Evolutionary conservation across 1,284 basidiomycete species (phyloP), one percentile per base, ranked within the genome.

Genomic region (Apiotrichum sp.): DNA sequence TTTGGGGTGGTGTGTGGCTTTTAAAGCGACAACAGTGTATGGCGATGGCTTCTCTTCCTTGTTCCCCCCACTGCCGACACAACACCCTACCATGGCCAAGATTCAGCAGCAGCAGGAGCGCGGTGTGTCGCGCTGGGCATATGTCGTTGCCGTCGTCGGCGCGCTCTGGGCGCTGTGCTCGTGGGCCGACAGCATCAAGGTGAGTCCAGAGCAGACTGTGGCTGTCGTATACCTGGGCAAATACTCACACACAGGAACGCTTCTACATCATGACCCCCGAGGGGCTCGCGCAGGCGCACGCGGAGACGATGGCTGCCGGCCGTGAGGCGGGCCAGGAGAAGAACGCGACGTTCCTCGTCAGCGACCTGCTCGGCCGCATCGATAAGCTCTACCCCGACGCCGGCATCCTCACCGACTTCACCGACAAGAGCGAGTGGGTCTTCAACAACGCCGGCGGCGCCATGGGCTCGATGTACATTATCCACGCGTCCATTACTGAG

Each of bases 381-480:
- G 80, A 89, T 55, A 73, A 78, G 10, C 85, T 83, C 7, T 86
- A 90, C 55, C 76, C 74, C 42, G 67, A 77, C 40, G 79, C 87
- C 50, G 77, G 81, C 11, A 66, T 92, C 62, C 86, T 87, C 73
- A 75, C 81, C 22, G 73, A 88, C 54, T 77, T 72, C 75, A 64
- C 79, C 6, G 79, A 81, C 48, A 67, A 66, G 22, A 55, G 68
- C 43, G 93, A 98, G 70, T 98, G 95, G 95, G 84, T 98, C 44
- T 90, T 96, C 78, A 98, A 87, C 80, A 98, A 98, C 70, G 95
- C 95, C 1, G 95, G 93, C 16, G 95, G 96, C 52, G 95, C 96
- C 0, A 98, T 98, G 95, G 95, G 90, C 36, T 67, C 67, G 45
- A 98, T 98, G 95, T 97, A 91, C 76, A 83, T 98, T 77, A 88